Evolutionary conservation across 257 asterid genomes (phyloP), one percentile per base, ranked within the genome.

Genomic region (Nyctanthes arbortristis): DNA sequence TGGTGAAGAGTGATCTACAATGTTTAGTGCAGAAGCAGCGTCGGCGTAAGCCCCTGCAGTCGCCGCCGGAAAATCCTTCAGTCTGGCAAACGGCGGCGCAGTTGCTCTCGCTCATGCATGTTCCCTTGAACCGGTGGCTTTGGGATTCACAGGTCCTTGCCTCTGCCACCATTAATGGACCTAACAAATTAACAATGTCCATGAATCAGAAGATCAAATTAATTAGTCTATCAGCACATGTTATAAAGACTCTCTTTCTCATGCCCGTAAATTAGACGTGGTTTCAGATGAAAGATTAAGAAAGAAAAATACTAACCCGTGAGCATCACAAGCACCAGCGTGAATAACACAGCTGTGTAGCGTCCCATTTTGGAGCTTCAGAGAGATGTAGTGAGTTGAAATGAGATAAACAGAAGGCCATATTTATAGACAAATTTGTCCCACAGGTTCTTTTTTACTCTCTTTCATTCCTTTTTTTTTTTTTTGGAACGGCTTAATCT

Each of bases 11-110:
- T 10, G 29, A 49, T 6, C 45, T 67, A 45, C 91, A 85, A 20
- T 65, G 82, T 31, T 30, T 74, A 56, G 62, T 74, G 72, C 88
- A 85, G 68, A 80, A 78, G 71, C 88, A 83, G 29, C 87, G 91
- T 69, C 84, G 87, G 36, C 85, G 87, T 12, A 85, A 4, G 9
- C 91, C 87, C 20, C 24, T 62, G 77, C 91, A 85, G 3, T 67
- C 4, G 10, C 92, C 92, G 22, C 75, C 79, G 33, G 79, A 0
- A n/a, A 84, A 86, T 40, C 89, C 86, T 75, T 84, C 89, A 0
- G 66, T 60, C 66, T 66, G 45, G 62, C 92, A 86, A 22, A 86
- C 83, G 0, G 77, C 25, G 4, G 35, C 81, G 68, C 92, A 86
- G 79, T 86, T 84, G 58, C 60, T 69, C 11, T 25, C 24, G 8